Evolutionary conservation across 73 alveolate genomes (phyloP), one percentile per base, ranked within the genome.

Genomic region (Symbiodinium pilosum): DNA sequence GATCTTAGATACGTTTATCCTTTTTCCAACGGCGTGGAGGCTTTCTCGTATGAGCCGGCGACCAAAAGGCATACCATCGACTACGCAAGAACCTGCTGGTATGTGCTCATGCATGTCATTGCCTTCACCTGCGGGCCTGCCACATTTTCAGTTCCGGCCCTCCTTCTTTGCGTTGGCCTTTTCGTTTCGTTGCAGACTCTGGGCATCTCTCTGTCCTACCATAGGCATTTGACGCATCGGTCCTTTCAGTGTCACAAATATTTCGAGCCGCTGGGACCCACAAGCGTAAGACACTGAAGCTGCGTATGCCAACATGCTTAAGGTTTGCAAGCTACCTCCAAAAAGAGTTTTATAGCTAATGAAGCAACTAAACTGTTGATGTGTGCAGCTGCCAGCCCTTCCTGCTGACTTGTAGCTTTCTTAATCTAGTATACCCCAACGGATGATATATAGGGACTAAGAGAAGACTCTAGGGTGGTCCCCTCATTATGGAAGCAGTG

Each of bases 171-270:
- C 51, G 32, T 86, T 42, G 59, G 54, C 41, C 83, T 86, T 36
- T 86, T 86, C n/a, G 93, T 86, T 39, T 20, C 40, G 14, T 54
- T 86, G 39, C 93, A 86, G 69, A 86, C 93, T 4, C 56, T 86
- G 83, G 93, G 93, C 4, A 86, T 86, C n/a, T 86, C 93, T 4
- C 30, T 86, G 93, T 86, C 93, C 18, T 86, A 86, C 83, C 93
- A 86, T 34, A 56, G 93, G 54, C 93, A 86, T 28, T 86, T 86
- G 93, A 86, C 93, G 12, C 93, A 86, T n/a, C 93, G 83, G 56
- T 32, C 56, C 83, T 86, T 86, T 34, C 83, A 86, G 93, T 86
- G 93, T 42, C 93, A 86, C 93, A 86, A 86, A 52, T 86, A 86
- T 52, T 86, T 86, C 42, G 93, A 86, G 93, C 39, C 20, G 83